Conservation (phyloP, 2,329 filamentous ascomycete species). For the Ophiosphaerella narmari region DNA sequence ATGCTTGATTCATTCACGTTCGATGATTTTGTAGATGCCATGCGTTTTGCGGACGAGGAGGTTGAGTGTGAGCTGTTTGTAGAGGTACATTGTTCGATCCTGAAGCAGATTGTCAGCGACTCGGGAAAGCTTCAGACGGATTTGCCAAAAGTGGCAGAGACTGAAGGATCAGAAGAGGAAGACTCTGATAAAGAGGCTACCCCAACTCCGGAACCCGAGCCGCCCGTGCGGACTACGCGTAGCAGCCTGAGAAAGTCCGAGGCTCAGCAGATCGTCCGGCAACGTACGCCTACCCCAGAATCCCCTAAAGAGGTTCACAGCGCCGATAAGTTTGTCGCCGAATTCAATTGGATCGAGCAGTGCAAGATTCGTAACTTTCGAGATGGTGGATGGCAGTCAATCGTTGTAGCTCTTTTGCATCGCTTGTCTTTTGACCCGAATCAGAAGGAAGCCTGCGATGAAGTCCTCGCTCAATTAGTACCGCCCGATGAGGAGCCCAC, state of each 20-base stretch:
- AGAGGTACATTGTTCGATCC: conserved; percentile 87
- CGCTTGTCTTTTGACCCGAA: conserved; percentile 79
- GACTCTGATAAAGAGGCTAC: conserved; percentile 58
- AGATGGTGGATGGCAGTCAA: conserved; percentile 88
- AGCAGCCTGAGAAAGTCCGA: conserved; percentile 85
- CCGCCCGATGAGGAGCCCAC: conserved; percentile 77
- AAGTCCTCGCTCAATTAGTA: conserved; percentile 78
- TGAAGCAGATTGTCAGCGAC: conserved; percentile 82
- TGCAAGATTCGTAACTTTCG: conserved; percentile 82
- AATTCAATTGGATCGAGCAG: conserved; percentile 84
- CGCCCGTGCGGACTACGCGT: conserved; percentile 77
- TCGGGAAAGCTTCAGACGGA: conserved; percentile 80
- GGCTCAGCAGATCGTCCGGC: conserved; percentile 59
- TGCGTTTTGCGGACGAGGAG: conserved; percentile 75
- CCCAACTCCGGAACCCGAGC: conserved; percentile 65
- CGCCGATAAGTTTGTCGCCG: conserved; percentile 74
- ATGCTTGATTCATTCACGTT: conserved; percentile 96
- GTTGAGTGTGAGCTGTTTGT: conserved; percentile 82
- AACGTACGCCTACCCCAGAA: conserved; percentile 47
- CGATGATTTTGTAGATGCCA: conserved; percentile 90
- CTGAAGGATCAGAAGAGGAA: conserved; percentile 51
- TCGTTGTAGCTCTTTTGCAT: conserved; percentile 83
- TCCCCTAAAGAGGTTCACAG: conserved; percentile 57
- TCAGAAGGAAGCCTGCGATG: conserved; percentile 73
- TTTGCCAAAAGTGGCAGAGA: conserved; percentile 69